Base-by-base conservation (phyloP, 495 filamentous ascomycete species). In the Aspergillus kassunensis region DNA sequence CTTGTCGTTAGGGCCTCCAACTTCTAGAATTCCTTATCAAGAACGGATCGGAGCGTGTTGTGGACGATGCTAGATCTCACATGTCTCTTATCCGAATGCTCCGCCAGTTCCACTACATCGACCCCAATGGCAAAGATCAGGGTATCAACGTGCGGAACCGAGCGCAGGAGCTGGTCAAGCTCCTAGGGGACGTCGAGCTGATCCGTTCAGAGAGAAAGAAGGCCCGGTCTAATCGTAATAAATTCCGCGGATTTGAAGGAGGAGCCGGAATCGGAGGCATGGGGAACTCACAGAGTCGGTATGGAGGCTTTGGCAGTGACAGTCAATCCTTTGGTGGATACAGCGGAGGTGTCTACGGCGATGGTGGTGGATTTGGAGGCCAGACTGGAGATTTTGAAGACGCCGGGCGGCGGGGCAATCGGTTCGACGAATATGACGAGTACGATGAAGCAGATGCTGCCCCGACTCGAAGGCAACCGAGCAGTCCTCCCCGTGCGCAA, bases 1-100 rank as follows among this genome's bases (percentile, higher is more conserved):
- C 16, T 37, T 45, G 24, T 24, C 18, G 20, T 33, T 46, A 87
- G 84, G 83, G 84, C 42, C 87, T 99, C 18, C 93, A 97, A 75
- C 80, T 99, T 21, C 85, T 99, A 58, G 93, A 99, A 67, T 97
- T 95, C 67, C 80, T 99, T 24, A 86, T 99, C 71, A 97, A 97
- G 78, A 95, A 99, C 63, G 93, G 93, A 44, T 97, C 93, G 20
- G 93, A 99, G 66, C 82, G 95, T 33, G 93, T 99, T 33, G 91
- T 99, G 54, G 93, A 99, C 73, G 95, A 99, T 70, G 95, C 92
- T 37, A 83, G 95, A 51, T 90, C 90, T 45, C 93, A 99, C 66
- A 80, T 97, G 63, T 92, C 90, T 16, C 82, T 97, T 21, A 77
- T 99, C 42, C 96, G 96, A 66, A 99, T 97, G 95, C 82, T 99